Evolutionary conservation across 148 eudicot species (phyloP).

Genomic region (Selenicereus undatus): DNA sequence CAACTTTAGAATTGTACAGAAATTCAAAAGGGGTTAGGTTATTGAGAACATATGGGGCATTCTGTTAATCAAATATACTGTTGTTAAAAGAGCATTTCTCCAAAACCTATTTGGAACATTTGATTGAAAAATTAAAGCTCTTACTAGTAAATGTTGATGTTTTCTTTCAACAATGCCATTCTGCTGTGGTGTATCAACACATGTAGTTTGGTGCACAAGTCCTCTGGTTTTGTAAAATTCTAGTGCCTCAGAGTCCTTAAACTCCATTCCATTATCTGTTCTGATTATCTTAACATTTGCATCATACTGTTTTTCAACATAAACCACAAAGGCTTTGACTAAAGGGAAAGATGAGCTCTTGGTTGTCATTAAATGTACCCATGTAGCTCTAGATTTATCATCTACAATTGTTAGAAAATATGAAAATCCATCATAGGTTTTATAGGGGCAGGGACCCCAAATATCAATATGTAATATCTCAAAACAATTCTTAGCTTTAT

Average conservation of each 20-base stretch:
- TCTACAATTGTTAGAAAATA: no score
- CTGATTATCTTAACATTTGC: background rate
- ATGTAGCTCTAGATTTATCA: no score
- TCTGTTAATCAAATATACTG: background rate
- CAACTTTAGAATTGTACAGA: no score
- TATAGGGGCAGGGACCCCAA: slow-evolving; percentile 26
- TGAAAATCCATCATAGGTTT: no score
- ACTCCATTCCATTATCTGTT: slow-evolving; percentile 18
- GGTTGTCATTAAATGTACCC: background rate
- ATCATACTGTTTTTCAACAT: background rate
- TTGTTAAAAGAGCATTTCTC: background rate
- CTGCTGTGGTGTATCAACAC: slow-evolving; percentile 5
- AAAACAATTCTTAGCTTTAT: background rate
- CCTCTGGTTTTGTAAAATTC: background rate
- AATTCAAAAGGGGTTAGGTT: no score
- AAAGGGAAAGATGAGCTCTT: background rate
- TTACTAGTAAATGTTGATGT: slow-evolving; percentile 10
- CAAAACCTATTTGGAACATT: background rate
- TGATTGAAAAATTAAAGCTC: slow-evolving; percentile 9
- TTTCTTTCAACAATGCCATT: slow-evolving; percentile 20
- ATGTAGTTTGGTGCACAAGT: background rate
- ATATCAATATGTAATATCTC: slow-evolving; percentile 3
- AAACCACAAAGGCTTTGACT: background rate
- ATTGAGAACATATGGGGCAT: background rate
- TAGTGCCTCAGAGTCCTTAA: background rate